These are phyloP conservation scores for Botrytis byssoidea DNA, from an alignment of 2,329 filamentous ascomycete genomes.

Conservation along the genomic window DNA sequence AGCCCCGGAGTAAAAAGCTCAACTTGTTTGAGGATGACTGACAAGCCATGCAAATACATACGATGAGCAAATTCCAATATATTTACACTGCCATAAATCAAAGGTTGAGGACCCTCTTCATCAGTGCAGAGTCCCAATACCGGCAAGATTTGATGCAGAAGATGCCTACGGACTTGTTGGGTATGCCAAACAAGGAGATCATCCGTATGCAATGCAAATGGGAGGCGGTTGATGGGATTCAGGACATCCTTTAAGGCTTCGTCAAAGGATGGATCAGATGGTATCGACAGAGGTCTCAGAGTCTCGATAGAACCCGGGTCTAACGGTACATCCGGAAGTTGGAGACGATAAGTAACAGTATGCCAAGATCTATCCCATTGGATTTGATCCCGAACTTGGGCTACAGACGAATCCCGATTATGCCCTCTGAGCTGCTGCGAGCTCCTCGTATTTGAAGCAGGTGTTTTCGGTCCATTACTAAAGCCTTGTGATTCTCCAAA, in stretches of 20 bases:
- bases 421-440: background rate
- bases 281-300: conserved; percentile 26
- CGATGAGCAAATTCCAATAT: conserved; percentile 60
- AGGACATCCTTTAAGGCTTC: conserved; percentile 55
- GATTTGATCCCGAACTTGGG: conserved; percentile 44
- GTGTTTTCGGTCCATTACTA: background rate
- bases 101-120: conserved; percentile 43
- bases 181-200: conserved; percentile 61
- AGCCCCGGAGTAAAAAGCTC: conserved; percentile 38
- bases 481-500: conserved; percentile 29
- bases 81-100: conserved; percentile 53
- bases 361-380: conserved; percentile 63
- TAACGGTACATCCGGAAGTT: conserved; percentile 55
- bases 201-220: conserved; percentile 52
- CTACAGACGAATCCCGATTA: conserved; percentile 6
- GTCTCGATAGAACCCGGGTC: conserved; percentile 37
- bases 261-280: conserved; percentile 45
- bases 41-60: conserved; percentile 56
- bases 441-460: conserved; percentile 10
- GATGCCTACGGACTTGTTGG: conserved; percentile 60
- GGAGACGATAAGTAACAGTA: conserved; percentile 56
- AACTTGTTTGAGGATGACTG: conserved; percentile 49
- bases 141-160: conserved; percentile 58
- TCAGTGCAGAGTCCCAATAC: conserved; percentile 47
- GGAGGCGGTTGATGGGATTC: conserved; percentile 47